Base-by-base conservation (phyloP, 805 yeast genomes). In the Blastobotrys robertii region DNA sequence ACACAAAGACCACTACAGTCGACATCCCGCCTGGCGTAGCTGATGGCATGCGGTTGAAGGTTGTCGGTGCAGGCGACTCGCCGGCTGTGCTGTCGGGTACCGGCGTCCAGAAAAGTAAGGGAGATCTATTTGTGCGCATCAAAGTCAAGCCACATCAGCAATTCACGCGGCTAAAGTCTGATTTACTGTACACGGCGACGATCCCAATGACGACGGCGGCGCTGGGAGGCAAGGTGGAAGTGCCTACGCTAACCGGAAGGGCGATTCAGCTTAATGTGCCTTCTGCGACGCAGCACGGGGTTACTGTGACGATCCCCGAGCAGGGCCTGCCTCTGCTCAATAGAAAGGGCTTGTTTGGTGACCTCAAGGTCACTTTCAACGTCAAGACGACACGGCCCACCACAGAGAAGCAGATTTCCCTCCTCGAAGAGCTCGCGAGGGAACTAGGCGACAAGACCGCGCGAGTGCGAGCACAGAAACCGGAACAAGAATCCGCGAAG, bases 151-250 rank as follows among this genome's bases (percentile, higher is more conserved):
- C 79, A 28, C 96, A 92, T 60, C 72, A 79, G 31, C 64, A 68
- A 28, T 92, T 88, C 63, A 65, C 69, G 25, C 73, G 95, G 39
- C 69, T 68, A 30, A 80, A 82, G 30, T 73, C 76, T 50, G 81
- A 84, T 54, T 71, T 92, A 45, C 60, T 82, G 44, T 74, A 77
- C 55, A 69, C 71, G 22, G 76, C 79, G 38, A 76, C 77, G 36
- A 78, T 92, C 41, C 83, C 92, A 38, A 83, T 86, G 78, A 92
- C 98, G 1, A 92, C 98, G 0, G 98, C 98, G 1, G 87, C 96
- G 0, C 69, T 92, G 37, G 99, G 99, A 47, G 99, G 99, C 32
- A 78, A 76, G 37, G 73, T 92, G 15, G 77, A 81, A 39, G 76
- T 92, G n/a, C 97, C 97, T 30, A 90, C 98, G 0, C 74, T 92